Percentiles rank a stretch among this genome's conserved stretches.
phyloP scores from a whole-genome alignment of 208 protist species.

The Leishmania arabica region DNA sequence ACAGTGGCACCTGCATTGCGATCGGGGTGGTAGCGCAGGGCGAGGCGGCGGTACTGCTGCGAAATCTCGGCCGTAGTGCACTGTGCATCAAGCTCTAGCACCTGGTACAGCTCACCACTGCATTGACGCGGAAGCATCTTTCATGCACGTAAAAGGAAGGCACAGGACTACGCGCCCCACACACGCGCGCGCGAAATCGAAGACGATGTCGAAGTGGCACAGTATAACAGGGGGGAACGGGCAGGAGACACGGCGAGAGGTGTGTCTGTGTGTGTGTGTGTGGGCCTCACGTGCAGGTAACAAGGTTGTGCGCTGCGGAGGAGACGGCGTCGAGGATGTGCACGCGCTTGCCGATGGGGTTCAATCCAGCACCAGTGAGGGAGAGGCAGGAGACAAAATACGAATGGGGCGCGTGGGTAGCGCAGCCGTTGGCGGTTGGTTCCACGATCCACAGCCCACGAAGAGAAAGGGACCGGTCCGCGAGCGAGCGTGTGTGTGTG shows the following conservation, averaged over 20 bases:
- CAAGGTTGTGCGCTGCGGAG: too few relatives aligned
- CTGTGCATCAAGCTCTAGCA: constrained; percentile 59
- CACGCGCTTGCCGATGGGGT: background rate
- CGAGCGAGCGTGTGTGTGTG: too few relatives aligned
- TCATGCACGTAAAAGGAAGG: background rate
- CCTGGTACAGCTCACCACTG: constrained; percentile 72
- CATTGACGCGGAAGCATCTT: constrained; percentile 43
- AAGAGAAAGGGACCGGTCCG: too few relatives aligned
- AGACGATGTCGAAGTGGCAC: background rate
- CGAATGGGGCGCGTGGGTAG: background rate
- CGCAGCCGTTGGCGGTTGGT: too few relatives aligned
- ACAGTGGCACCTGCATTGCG: constrained; percentile 70
- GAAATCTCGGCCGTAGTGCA: constrained; percentile 72
- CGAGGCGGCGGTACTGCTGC: constrained; percentile 82
- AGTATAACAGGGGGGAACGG: background rate
- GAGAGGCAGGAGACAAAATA: background rate
- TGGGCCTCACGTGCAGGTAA: background rate
- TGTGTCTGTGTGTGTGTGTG: background rate
- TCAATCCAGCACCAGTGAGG: background rate
- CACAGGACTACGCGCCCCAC: background rate
- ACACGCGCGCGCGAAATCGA: background rate
- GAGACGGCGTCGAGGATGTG: background rate
- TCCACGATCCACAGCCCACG: too few relatives aligned
- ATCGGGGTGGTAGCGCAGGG: constrained; percentile 92
- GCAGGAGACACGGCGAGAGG: background rate